These are phyloP conservation scores for Trypanosoma vivax DNA, from an alignment of 208 protist genomes.

Conservation along the genomic window DNA sequence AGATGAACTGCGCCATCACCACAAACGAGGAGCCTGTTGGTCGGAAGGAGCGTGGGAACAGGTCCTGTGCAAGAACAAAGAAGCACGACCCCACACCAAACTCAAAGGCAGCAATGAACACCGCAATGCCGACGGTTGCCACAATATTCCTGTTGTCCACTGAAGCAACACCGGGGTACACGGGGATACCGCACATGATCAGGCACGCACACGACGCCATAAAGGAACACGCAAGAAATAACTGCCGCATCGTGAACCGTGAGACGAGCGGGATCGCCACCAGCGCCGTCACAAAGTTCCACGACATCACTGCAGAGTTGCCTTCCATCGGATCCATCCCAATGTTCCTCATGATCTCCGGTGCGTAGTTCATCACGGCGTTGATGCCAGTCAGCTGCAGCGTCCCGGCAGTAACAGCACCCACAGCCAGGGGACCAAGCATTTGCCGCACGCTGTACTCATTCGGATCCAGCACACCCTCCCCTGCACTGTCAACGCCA, in stretches of 20 bases:
- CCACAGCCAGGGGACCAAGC: slow-evolving; percentile 43
- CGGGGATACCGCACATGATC: slow-evolving; percentile 70
- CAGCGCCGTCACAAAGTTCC: slow-evolving; percentile 85
- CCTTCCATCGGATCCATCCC: slow-evolving; percentile 59
- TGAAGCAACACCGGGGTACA: slow-evolving; percentile 62
- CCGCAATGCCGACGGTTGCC: slow-evolving; percentile 67
- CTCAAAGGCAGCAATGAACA: slow-evolving; percentile 78
- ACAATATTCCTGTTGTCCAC: slow-evolving; percentile 48
- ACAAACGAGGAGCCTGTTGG: slow-evolving; percentile 60
- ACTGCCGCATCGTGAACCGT: slow-evolving; percentile 62
- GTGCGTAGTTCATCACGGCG: slow-evolving; percentile 84
- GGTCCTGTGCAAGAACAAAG: slow-evolving; percentile 74
- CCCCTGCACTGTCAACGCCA: slow-evolving; percentile 13
- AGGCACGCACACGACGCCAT: slow-evolving; percentile 62
- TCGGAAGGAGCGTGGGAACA: slow-evolving; percentile 80
- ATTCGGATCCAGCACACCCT: slow-evolving; percentile 24
- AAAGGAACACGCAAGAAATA: slow-evolving; percentile 57
- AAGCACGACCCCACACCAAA: slow-evolving; percentile 71
- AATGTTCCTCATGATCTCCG: slow-evolving; percentile 62
- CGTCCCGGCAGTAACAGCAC: slow-evolving; percentile 41
- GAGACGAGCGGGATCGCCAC: slow-evolving; percentile 57
- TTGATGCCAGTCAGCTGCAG: slow-evolving; percentile 84
- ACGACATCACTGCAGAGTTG: slow-evolving; percentile 80
- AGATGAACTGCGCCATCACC: slow-evolving; percentile 67
- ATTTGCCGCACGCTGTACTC: slow-evolving; percentile 49